phyloP scores from a whole-genome alignment of 805 yeast genomes.

The Sugiyamaella smithiae region DNA sequence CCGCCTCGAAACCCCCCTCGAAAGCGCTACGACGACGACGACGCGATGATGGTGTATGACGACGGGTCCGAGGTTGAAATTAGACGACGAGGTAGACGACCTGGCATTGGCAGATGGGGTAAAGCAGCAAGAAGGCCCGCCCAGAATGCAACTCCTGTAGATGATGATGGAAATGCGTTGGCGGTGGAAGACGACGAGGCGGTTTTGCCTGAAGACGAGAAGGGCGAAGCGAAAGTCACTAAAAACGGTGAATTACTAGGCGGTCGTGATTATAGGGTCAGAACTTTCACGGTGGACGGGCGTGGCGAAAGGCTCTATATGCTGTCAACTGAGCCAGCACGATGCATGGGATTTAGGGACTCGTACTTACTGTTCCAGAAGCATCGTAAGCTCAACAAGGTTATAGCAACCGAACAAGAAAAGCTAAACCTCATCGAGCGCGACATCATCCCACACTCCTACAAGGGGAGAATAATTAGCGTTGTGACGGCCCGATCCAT shows the following conservation, averaged over 20 bases:
- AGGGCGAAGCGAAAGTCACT: constrained; percentile 74
- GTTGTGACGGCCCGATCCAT: constrained; percentile 87
- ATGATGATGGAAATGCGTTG: constrained; percentile 66
- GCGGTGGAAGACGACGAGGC: constrained; percentile 73
- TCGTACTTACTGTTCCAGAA: constrained; percentile 86
- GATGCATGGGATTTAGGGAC: constrained; percentile 91
- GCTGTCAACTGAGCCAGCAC: constrained; percentile 95
- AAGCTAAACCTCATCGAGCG: constrained; percentile 79
- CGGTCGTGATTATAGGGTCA: constrained; percentile 65
- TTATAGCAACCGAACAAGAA: constrained; percentile 69
- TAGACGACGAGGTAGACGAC: constrained; percentile 18
- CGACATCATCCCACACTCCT: constrained; percentile 81
- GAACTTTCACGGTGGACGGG: constrained; percentile 44
- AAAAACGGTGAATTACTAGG: constrained; percentile 64
- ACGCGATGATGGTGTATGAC: constrained; percentile 14
- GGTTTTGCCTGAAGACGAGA: constrained; percentile 68
- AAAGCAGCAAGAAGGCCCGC: constrained; percentile 16
- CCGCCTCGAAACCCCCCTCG: neutral
- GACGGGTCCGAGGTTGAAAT: constrained; percentile 17
- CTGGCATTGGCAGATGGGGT: constrained; percentile 20
- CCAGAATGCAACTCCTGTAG: constrained; percentile 43
- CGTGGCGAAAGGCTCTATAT: constrained; percentile 74
- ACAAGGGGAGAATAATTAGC: constrained; percentile 85
- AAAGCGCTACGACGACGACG: constrained; percentile 13
- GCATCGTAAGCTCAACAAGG: constrained; percentile 71